Evolutionary conservation across 2,329 filamentous ascomycete species (phyloP).

Genomic region (Hymenoscyphus scutula): DNA sequence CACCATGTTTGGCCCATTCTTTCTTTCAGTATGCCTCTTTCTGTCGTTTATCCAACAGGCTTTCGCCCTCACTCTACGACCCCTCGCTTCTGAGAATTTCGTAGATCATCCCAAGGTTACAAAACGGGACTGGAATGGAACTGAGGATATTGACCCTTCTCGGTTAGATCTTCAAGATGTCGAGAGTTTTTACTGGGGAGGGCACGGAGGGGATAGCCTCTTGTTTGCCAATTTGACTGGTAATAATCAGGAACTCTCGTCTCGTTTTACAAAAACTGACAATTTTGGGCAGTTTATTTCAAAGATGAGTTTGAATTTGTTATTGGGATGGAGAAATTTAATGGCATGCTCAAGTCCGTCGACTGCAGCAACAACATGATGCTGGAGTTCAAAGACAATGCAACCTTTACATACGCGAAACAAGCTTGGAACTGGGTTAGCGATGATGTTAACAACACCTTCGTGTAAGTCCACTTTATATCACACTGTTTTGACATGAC

Average conservation of each 20-base stretch:
- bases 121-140: not conserved
- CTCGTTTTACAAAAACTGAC: not conserved
- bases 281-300: not conserved
- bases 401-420: conserved; percentile 4
- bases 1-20: conserved; percentile 1
- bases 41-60: not conserved
- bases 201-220: not conserved
- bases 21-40: conserved; percentile 8
- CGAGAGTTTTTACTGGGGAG: conserved; percentile 9
- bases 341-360: conserved; percentile 9
- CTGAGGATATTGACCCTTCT: not conserved
- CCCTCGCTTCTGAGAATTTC: conserved; percentile 7
- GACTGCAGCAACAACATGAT: conserved; percentile 8
- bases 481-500: not conserved
- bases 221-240: not conserved
- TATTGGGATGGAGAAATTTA: conserved; percentile 5
- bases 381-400: conserved; percentile 7
- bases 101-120: not conserved
- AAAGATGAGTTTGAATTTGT: conserved; percentile 4
- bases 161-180: conserved; percentile 5
- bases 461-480: not conserved
- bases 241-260: not conserved
- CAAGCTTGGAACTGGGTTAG: conserved; percentile 6
- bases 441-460: conserved; percentile 11
- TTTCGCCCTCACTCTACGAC: not conserved